Base-by-base conservation (phyloP, 305 asterid species). In the Vinca major region DNA sequence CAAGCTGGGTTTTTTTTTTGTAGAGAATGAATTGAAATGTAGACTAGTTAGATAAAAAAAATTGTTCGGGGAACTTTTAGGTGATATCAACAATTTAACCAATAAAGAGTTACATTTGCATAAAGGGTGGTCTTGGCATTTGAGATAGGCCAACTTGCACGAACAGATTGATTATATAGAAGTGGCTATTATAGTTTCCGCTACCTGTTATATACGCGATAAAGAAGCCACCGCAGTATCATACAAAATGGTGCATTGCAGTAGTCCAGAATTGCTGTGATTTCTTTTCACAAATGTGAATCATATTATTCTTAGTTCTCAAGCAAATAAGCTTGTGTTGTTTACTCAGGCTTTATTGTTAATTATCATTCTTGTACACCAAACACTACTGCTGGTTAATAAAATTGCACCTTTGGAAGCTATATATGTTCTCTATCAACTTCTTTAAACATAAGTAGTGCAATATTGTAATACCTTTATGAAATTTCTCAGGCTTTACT, bases 1-100 rank as follows among this genome's bases (percentile, higher is more conserved):
- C 33, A 26, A 26, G 33, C 33, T 26, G 33, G 1, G 62, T 21
- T 69, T 63, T 48, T 21, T 69, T 63, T 48, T 68, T 68, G 69
- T 62, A 67, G 62, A 48, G 58, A 48, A 58, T 68, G 77, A 60
- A 57, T 40, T 11, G 48, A 50, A 66, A 65, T 57, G 63, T 41
- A 39, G 64, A 48, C 51, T 36, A 62, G 65, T 73, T 61, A 61
- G 69, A 19, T 16, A 48, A 50, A 63, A 26, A 26, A 53, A n/a
- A 52, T 61, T 69, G 60, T 36, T 50, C 1, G 63, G 26, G 39
- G n/a, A 20, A 17, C 9, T 17, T 3, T 6, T 19, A 49, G 67
- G 68, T 14, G 56, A 43, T 44, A 26, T 62, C 26, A 4, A 43
- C 33, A 26, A 12, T 41, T 60, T 61, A 7, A 17, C 73, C 33